Conservation (phyloP, 352 stramenopile genomes). For the Thalassiosira hispida region DNA sequence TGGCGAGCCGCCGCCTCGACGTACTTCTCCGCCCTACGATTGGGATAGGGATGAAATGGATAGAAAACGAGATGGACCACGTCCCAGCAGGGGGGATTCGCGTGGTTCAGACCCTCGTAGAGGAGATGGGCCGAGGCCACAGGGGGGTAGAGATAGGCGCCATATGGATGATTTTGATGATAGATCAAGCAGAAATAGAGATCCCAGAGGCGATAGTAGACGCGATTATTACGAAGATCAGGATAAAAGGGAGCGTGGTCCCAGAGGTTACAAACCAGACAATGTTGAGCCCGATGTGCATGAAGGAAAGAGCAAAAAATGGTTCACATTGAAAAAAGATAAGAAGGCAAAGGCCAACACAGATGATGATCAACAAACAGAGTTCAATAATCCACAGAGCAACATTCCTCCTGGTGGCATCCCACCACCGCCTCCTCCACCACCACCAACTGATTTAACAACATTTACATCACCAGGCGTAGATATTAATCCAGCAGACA, state of each 20-base stretch:
- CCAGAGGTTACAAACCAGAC: not conserved
- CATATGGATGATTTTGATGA: conserved; percentile 4
- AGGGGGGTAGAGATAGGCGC: not conserved
- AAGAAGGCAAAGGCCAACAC: not conserved
- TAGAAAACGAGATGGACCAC: too few relatives aligned
- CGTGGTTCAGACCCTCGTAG: not conserved
- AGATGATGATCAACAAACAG: not conserved
- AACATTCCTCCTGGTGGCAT: not conserved
- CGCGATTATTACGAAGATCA: not conserved
- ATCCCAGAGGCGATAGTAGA: not conserved
- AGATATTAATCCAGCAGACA: conserved; percentile 48
- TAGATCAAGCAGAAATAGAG: conserved; percentile 1
- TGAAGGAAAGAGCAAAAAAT: conserved; percentile 16
- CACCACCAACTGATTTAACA: conserved; percentile 6
- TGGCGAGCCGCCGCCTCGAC: not conserved
- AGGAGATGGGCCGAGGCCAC: not conserved
- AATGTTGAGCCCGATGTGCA: not conserved
- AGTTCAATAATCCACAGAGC: not conserved
- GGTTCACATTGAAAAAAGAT: conserved; percentile 26
- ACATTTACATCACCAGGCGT: not conserved
- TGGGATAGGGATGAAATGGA: too few relatives aligned
- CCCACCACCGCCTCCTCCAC: conserved; percentile 32
- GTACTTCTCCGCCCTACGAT: too few relatives aligned
- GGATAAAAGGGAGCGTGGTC: conserved; percentile 1
- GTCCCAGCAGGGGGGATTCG: not conserved